These are phyloP conservation scores for Pyronema domesticum DNA, from an alignment of 495 filamentous ascomycete genomes.

Conservation along the genomic window DNA sequence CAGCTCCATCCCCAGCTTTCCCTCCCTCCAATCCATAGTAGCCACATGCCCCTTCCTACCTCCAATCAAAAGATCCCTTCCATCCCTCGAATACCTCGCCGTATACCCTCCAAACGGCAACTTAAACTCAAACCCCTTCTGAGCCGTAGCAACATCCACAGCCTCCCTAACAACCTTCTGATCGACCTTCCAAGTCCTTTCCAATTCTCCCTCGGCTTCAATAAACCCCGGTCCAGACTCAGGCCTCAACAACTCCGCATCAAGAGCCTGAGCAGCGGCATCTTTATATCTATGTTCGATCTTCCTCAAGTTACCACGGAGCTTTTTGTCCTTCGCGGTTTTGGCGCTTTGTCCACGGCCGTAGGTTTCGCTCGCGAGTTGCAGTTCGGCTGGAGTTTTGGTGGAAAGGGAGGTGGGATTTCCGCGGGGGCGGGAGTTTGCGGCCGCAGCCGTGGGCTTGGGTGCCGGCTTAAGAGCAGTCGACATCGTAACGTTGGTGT, in stretches of 20 bases:
- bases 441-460: no score
- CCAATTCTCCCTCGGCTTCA: slow-evolving; percentile 70
- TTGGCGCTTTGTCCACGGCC: slow-evolving; percentile 54
- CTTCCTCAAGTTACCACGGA: slow-evolving; percentile 56
- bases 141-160: slow-evolving; percentile 64
- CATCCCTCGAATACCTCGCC: slow-evolving; percentile 76
- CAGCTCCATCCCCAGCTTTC: slow-evolving; percentile 75
- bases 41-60: slow-evolving; percentile 90
- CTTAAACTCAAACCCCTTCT: slow-evolving; percentile 82
- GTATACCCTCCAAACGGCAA: slow-evolving; percentile 74
- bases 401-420: slow-evolving; percentile 1
- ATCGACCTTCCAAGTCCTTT: slow-evolving; percentile 76
- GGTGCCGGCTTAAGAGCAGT: no score
- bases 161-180: slow-evolving; percentile 68
- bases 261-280: slow-evolving; percentile 63
- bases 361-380: slow-evolving; percentile 51
- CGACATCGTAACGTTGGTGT: no score
- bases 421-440: no score
- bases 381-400: slow-evolving; percentile 11
- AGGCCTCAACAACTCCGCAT: slow-evolving; percentile 88
- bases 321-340: slow-evolving; percentile 63
- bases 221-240: slow-evolving; percentile 61
- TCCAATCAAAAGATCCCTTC: slow-evolving; percentile 63
- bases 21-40: slow-evolving; percentile 89
- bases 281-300: slow-evolving; percentile 69